A percentile compares a stretch with the other conserved stretches of the same genome.
These are phyloP conservation scores for Backusella psychrophila DNA, from an alignment of 192 early-diverging fungal genomes.

Conservation along the genomic window DNA sequence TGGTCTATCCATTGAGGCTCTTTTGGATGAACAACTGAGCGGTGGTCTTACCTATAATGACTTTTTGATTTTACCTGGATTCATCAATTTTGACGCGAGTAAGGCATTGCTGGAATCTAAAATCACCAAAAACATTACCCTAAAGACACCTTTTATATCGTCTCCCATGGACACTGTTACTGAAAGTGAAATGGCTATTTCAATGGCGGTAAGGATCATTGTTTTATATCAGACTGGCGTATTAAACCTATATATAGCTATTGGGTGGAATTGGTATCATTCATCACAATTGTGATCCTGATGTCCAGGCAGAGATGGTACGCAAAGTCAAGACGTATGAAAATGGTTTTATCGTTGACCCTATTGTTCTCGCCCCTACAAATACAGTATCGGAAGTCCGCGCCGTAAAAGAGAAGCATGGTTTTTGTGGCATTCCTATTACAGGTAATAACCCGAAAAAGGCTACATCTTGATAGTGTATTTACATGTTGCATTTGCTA, in stretches of 20 bases:
- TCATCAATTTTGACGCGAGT: constrained; percentile 89
- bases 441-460: constrained; percentile 56
- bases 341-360: constrained; percentile 98
- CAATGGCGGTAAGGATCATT: constrained; percentile 78
- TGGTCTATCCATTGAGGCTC: constrained; percentile 80
- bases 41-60: constrained; percentile 99
- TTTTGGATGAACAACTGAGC: constrained; percentile 75
- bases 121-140: constrained; percentile 86
- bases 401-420: constrained; percentile 80
- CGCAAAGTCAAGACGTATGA: constrained; percentile 97
- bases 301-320: constrained; percentile 98
- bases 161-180: constrained; percentile 99
- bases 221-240: neutral
- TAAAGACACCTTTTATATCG: constrained; percentile 94
- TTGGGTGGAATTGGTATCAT: constrained; percentile 96
- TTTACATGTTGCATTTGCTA: neutral
- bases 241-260: constrained; percentile 37
- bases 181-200: constrained; percentile 97
- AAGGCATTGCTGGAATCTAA: constrained; percentile 76
- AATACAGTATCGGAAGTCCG: constrained; percentile 86
- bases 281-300: constrained; percentile 95
- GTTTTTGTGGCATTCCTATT: constrained; percentile 97
- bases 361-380: constrained; percentile 78
- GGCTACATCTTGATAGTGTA: neutral
- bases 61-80: constrained; percentile 95